Evolutionary conservation across 345 rosid genomes (phyloP), one percentile per base, ranked within the genome.

Genomic region (Eucalyptus pauciflora): DNA sequence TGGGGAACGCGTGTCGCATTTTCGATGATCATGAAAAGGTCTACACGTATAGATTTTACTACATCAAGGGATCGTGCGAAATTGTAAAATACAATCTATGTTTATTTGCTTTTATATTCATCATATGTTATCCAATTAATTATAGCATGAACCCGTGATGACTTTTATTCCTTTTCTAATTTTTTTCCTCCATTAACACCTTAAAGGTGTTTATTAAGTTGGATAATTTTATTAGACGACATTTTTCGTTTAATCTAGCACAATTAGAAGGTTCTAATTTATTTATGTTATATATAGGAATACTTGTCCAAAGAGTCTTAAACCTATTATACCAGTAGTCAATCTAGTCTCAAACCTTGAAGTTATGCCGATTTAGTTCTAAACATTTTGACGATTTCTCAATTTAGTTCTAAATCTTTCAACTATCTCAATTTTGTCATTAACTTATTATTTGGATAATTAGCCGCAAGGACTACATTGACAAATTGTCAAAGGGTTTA

Each of bases 301-400:
- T 56, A 22, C 1, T 24, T 56, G 29, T 56, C 13, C 2, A 56
- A 24, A 56, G 6, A 56, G 62, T 56, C 6, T 56, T 56, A 56
- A 10, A 24, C 13, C 18, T 56, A 56, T 22, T 24, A 25, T 22
- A 52, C 6, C 0, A 18, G 2, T 56, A 9, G 62, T 6, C 6
- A 56, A 24, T 56, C 3, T 25, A 56, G 3, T 56, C 13, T 25
- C 20, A 56, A 56, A 56, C 13, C 3, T 56, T 56, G 12, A 22
- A 24, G 2, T 56, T 56, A 24, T 22, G 62, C 27, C 1, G 1
- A 56, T 56, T 56, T 56, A 56, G 29, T 10, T 24, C 6, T 56
- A 10, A 56, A 56, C 1, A 24, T 56, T 56, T 24, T 25, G 25
- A 20, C 2, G 10, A 52, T 52, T 52, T 52, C 2, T 24, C 3